Conservation (phyloP, 176 grass and related monocot species). For the Leersia perrieri region DNA sequence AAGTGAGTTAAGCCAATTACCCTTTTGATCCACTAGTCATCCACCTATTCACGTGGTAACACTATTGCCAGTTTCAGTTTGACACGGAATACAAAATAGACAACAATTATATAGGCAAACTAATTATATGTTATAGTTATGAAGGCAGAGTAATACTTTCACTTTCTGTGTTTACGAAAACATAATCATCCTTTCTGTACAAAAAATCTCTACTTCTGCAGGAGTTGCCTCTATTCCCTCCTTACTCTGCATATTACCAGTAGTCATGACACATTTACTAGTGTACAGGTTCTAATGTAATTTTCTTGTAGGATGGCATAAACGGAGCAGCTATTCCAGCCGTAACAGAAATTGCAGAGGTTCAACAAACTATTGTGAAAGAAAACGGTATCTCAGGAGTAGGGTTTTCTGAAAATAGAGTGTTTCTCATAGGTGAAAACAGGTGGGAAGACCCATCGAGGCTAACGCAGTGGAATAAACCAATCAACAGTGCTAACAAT, state of each 20-base stretch:
- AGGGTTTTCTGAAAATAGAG: conserved; percentile 48
- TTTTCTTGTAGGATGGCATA: conserved; percentile 43
- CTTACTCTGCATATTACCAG: neutral
- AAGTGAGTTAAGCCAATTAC: conserved; percentile 23
- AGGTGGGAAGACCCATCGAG: conserved; percentile 92
- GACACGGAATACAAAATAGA: neutral
- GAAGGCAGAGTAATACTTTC: neutral
- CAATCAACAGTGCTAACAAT: conserved; percentile 7
- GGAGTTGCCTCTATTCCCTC: neutral
- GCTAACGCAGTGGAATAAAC: conserved; percentile 50
- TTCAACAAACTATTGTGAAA: conserved; percentile 50
- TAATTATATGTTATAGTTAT: neutral
- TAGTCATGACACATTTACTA: neutral
- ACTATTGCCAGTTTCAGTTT: neutral
- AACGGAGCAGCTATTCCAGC: conserved; percentile 64
- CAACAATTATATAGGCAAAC: neutral
- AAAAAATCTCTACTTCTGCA: neutral
- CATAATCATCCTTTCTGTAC: neutral
- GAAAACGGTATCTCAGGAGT: conserved; percentile 44
- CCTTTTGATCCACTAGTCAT: neutral
- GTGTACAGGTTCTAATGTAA: neutral
- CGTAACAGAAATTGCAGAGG: conserved; percentile 45
- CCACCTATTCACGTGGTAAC: neutral
- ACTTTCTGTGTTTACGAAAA: neutral
- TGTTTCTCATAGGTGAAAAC: conserved; percentile 95